Conservation (phyloP, 176 grass and related monocot species). For the Oryza meyeriana region DNA sequence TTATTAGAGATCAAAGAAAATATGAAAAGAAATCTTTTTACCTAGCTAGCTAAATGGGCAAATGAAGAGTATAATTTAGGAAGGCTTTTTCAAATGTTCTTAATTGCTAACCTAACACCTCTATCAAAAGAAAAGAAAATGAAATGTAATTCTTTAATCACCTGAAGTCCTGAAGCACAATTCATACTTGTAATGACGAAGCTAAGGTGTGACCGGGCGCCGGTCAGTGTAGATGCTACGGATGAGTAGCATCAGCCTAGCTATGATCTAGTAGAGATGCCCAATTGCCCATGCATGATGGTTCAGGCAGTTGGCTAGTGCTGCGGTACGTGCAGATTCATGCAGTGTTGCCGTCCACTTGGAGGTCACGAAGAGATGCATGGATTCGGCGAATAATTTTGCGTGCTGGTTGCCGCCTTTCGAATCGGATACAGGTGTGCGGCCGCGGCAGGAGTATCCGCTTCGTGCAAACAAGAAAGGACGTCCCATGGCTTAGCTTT, state of each 20-base stretch:
- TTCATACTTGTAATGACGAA: background rate
- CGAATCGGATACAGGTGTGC: background rate
- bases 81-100: background rate
- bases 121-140: too few relatives aligned
- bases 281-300: background rate
- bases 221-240: background rate
- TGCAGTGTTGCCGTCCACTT: slow-evolving; percentile 23
- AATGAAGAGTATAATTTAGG: too few relatives aligned
- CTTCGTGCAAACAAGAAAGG: background rate
- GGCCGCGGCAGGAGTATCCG: slow-evolving; percentile 13
- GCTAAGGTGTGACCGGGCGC: background rate
- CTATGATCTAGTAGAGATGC: background rate
- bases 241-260: background rate
- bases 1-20: too few relatives aligned
- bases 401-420: background rate
- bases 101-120: too few relatives aligned
- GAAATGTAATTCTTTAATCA: background rate
- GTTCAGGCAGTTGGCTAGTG: background rate
- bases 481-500: background rate
- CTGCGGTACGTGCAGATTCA: slow-evolving; percentile 2
- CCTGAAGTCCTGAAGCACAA: too few relatives aligned
- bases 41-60: too few relatives aligned
- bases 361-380: background rate
- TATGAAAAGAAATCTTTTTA: too few relatives aligned
- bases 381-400: slow-evolving; percentile 6